These are phyloP conservation scores for Fusarium sp. DNA, from an alignment of 2,329 filamentous ascomycete genomes.

Conservation along the genomic window DNA sequence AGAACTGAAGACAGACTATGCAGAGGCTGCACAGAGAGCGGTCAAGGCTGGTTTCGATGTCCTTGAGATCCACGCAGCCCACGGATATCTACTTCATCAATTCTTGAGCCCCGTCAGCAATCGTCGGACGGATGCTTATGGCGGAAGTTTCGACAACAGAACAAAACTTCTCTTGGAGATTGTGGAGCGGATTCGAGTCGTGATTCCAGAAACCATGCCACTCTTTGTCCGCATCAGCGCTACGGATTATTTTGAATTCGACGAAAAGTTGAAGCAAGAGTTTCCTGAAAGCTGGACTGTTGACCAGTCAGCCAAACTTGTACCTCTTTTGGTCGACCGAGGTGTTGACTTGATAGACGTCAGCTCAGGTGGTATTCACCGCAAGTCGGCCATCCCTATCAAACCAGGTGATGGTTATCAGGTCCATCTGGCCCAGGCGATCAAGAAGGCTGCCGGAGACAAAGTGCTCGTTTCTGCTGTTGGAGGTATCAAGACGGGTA, in stretches of 20 bases:
- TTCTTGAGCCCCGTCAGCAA: conserved; percentile 77
- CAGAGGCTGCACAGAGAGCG: conserved; percentile 65
- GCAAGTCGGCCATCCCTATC: conserved; percentile 65
- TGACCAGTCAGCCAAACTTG: conserved; percentile 72
- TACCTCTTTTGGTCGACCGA: conserved; percentile 69
- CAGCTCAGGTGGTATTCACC: conserved; percentile 74
- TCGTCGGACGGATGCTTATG: conserved; percentile 74
- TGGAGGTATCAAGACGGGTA: conserved; percentile 59
- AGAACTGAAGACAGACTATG: conserved; percentile 70
- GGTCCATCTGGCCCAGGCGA: conserved; percentile 73
- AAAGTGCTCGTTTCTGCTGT: conserved; percentile 61
- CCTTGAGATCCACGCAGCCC: conserved; percentile 81
- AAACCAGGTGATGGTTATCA: conserved; percentile 69
- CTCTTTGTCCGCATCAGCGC: conserved; percentile 78
- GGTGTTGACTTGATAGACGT: conserved; percentile 84
- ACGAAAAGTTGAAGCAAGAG: conserved; percentile 57
- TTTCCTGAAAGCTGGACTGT: conserved; percentile 71
- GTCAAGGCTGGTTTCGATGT: conserved; percentile 75
- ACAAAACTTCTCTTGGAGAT: conserved; percentile 75
- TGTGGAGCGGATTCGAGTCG: conserved; percentile 70
- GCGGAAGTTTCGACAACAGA: conserved; percentile 78
- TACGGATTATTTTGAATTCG: conserved; percentile 76
- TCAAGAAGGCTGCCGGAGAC: conserved; percentile 78
- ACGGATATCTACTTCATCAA: conserved; percentile 79
- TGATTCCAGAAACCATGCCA: conserved; percentile 75